These are phyloP conservation scores for Saccharomyces jurei DNA, from an alignment of 805 yeast species.

Conservation along the genomic window DNA sequence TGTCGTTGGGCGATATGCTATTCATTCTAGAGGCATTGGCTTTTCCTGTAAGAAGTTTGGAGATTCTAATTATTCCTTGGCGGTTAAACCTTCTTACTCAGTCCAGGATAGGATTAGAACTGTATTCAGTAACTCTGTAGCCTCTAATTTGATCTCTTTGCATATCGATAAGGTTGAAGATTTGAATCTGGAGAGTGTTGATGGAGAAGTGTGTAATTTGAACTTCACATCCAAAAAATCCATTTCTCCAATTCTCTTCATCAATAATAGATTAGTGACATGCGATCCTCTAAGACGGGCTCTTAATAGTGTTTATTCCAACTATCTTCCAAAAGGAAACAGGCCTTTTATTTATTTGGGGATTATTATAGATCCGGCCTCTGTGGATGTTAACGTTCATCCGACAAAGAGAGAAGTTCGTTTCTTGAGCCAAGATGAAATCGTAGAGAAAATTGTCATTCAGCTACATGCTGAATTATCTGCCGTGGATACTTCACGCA, in stretches of 20 bases:
- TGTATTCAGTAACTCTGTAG: slow-evolving; percentile 63
- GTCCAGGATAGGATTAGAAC: slow-evolving; percentile 62
- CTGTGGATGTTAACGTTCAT: slow-evolving; percentile 88
- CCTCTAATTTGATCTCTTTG: slow-evolving; percentile 53
- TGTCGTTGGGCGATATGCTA: slow-evolving; percentile 73
- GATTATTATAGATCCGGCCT: slow-evolving; percentile 55
- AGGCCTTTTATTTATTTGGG: slow-evolving; percentile 72
- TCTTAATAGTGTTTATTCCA: slow-evolving; percentile 49
- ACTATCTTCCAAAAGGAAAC: slow-evolving; percentile 69
- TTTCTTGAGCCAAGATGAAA: slow-evolving; percentile 79
- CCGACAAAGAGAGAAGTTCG: slow-evolving; percentile 92
- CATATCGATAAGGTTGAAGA: slow-evolving; percentile 28
- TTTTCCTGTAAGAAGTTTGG: slow-evolving; percentile 76
- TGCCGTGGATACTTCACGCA: slow-evolving; percentile 56
- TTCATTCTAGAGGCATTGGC: slow-evolving; percentile 62
- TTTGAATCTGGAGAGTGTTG: slow-evolving; percentile 44
- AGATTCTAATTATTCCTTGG: slow-evolving; percentile 59
- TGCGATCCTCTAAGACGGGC: slow-evolving; percentile 78
- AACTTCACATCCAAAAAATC: slow-evolving; percentile 61
- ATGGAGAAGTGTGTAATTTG: slow-evolving; percentile 62
- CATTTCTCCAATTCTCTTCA: slow-evolving; percentile 67
- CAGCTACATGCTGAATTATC: slow-evolving; percentile 44
- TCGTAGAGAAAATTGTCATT: slow-evolving; percentile 51
- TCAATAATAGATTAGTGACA: slow-evolving; percentile 72
- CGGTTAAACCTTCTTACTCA: slow-evolving; percentile 43